Evolutionary conservation across 306 rosid genomes (phyloP).

Genomic region (Corylus heterophylla): DNA sequence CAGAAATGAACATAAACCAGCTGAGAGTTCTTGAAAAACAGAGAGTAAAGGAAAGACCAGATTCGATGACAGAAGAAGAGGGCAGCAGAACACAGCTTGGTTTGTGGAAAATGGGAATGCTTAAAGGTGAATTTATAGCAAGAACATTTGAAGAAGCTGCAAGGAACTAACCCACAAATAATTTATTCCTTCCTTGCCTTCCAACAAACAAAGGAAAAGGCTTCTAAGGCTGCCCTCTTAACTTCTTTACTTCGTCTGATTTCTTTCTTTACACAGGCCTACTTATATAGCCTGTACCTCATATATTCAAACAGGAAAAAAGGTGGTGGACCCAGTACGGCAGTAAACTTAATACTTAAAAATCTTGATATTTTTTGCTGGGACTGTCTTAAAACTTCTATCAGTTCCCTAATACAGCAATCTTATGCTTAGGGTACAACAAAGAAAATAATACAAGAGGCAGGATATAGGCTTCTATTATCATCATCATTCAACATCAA

Average conservation of each 20-base stretch:
- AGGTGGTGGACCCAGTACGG: slow-evolving; percentile 41
- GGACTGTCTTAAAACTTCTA: neutral
- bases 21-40: slow-evolving; percentile 1
- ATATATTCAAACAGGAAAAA: slow-evolving; percentile 47
- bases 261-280: slow-evolving; percentile 30
- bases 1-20: slow-evolving; percentile 9
- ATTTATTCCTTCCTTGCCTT: slow-evolving; percentile 65
- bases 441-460: neutral
- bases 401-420: neutral
- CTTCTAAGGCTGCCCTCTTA: slow-evolving; percentile 33
- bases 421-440: slow-evolving; percentile 9
- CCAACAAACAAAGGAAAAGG: slow-evolving; percentile 31
- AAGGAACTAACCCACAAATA: slow-evolving; percentile 42
- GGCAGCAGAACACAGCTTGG: slow-evolving; percentile 20
- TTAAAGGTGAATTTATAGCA: slow-evolving; percentile 19
- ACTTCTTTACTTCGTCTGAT: slow-evolving; percentile 38
- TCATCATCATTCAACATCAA: no score
- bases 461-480: no score
- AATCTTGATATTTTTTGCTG: slow-evolving; percentile 2
- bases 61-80: neutral
- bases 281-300: slow-evolving; percentile 47
- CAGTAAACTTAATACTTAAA: slow-evolving; percentile 23
- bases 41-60: slow-evolving; percentile 17
- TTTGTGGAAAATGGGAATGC: slow-evolving; percentile 26
- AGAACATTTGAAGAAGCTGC: slow-evolving; percentile 43